These are phyloP conservation scores for Roridomyces roridus DNA, from an alignment of 768 basidiomycete species.

Conservation along the genomic window DNA sequence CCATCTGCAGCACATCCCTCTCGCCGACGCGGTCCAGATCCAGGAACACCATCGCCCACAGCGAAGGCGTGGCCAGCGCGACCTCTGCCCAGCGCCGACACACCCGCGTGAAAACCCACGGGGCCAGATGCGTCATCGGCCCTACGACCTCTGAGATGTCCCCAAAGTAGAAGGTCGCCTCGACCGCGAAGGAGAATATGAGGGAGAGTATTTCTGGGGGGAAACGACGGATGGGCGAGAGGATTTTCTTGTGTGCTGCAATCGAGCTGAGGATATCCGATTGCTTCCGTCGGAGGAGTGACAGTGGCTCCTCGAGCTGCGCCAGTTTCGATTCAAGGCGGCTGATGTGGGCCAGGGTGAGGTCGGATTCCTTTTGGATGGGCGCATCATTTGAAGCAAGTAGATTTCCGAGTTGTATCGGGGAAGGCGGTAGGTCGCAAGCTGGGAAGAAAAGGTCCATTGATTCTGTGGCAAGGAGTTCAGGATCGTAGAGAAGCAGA, in stretches of 20 bases:
- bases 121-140: neutral
- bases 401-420: too few relatives aligned
- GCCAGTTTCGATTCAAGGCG: neutral
- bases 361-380: too few relatives aligned
- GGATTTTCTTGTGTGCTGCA: neutral
- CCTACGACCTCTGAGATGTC: neutral
- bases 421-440: too few relatives aligned
- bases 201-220: conserved; percentile 5
- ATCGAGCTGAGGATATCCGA: neutral
- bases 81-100: conserved; percentile 6
- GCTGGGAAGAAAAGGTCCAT: too few relatives aligned
- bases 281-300: neutral
- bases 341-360: neutral
- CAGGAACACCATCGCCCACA: conserved; percentile 9
- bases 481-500: too few relatives aligned
- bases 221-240: neutral
- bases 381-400: too few relatives aligned
- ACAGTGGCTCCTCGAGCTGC: neutral
- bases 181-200: neutral
- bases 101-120: conserved; percentile 3
- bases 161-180: neutral
- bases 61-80: neutral
- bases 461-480: too few relatives aligned
- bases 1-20: neutral
- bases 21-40: neutral